Percentiles rank a stretch among this genome's conserved stretches.
Conservation (phyloP, 2,329 filamentous ascomycete species). For the Graphilbum ipis-grandicollis region DNA sequence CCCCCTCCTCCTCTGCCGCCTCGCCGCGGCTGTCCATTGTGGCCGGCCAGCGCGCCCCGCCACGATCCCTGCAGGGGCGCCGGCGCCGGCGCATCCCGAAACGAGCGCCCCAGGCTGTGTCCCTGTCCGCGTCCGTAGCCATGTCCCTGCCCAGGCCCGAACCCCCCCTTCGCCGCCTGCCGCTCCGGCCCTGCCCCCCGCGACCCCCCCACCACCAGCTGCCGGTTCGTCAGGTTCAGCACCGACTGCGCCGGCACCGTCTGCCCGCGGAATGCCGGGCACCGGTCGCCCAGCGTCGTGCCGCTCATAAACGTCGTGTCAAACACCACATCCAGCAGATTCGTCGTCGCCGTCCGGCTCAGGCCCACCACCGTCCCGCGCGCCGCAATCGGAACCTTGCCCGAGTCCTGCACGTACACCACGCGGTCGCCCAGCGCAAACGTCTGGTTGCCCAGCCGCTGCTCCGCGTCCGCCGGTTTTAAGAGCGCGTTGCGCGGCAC, state of each 20-base stretch:
- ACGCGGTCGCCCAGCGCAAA: conserved; percentile 81
- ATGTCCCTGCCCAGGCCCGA: not conserved
- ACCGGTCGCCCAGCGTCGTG: conserved; percentile 76
- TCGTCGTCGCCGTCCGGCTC: conserved; percentile 67
- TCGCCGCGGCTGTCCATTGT: conserved; percentile 16
- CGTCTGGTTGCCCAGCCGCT: conserved; percentile 68
- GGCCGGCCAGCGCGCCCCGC: conserved; percentile 34
- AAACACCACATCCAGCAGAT: conserved; percentile 81
- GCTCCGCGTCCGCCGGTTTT: conserved; percentile 91
- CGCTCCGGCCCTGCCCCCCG: conserved; percentile 38
- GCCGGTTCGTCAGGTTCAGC: conserved; percentile 68
- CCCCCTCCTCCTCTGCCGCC: conserved; percentile 17
- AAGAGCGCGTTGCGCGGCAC: conserved; percentile 78
- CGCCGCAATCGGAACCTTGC: conserved; percentile 84
- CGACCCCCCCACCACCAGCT: conserved; percentile 59
- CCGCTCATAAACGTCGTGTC: conserved; percentile 95
- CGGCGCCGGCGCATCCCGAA: conserved; percentile 37
- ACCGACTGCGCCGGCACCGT: conserved; percentile 80
- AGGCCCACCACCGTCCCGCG: conserved; percentile 90
- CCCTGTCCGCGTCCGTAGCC: too few relatives aligned
- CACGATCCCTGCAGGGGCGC: conserved; percentile 37
- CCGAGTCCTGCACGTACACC: conserved; percentile 81
- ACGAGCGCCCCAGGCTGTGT: too few relatives aligned
- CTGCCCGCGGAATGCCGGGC: conserved; percentile 83
- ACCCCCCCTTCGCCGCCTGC: conserved; percentile 16